phyloP scores from a whole-genome alignment of 2,329 filamentous ascomycete genomes.

The Teratosphaeria viscida region DNA sequence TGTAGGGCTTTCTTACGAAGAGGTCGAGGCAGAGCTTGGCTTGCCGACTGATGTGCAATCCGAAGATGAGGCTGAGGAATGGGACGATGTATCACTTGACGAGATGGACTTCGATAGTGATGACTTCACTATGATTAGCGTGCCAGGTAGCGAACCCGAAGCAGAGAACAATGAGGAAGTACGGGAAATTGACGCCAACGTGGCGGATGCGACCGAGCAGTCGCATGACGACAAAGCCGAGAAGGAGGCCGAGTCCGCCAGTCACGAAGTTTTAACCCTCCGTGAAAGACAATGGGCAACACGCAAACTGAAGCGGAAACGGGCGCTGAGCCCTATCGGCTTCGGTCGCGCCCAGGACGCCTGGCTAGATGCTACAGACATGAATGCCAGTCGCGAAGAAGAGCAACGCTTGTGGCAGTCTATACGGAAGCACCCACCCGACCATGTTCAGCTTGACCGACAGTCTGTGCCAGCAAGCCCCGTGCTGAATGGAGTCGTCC shows the following conservation, averaged over 20 bases:
- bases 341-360: slow-evolving; percentile 26
- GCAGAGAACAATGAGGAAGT: not conserved
- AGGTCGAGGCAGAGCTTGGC: slow-evolving; percentile 33
- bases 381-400: slow-evolving; percentile 32
- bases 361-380: slow-evolving; percentile 41
- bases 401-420: slow-evolving; percentile 37
- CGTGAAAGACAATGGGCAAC: slow-evolving; percentile 1
- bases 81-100: slow-evolving; percentile 28
- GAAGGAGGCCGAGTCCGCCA: not conserved
- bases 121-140: slow-evolving; percentile 7
- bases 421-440: slow-evolving; percentile 26
- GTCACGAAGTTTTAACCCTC: no score
- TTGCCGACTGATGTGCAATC: not conserved
- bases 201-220: not conserved
- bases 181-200: not conserved
- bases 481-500: slow-evolving; percentile 10
- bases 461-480: slow-evolving; percentile 6
- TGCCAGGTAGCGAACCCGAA: not conserved
- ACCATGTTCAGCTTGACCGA: not conserved
- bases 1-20: slow-evolving; percentile 26
- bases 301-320: slow-evolving; percentile 8
- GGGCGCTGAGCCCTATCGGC: slow-evolving; percentile 9
- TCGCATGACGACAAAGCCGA: not conserved
- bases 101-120: slow-evolving; percentile 29
- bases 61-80: not conserved